A percentile compares a stretch with the other conserved stretches of the same genome.
phyloP scores from a whole-genome alignment of 2,329 filamentous ascomycete genomes.

The Venturia aucupariae region DNA sequence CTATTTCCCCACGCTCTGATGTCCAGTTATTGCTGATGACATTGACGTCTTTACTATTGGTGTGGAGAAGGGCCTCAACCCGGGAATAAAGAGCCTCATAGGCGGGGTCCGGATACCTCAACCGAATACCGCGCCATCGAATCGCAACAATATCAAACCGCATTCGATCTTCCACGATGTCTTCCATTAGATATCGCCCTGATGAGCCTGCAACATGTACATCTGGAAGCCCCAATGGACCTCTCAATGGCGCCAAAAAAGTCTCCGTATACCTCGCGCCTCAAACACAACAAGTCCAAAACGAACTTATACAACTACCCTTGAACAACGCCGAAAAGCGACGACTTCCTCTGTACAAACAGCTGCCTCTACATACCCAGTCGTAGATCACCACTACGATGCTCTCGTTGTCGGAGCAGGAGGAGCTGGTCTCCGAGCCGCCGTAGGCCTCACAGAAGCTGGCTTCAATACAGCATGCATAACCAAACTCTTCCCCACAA shows the following conservation, averaged over 20 bases:
- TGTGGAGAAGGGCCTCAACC: not conserved
- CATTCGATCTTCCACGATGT: not conserved
- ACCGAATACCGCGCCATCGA: not conserved
- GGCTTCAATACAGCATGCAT: constrained; percentile 58
- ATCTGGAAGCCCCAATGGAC: not conserved
- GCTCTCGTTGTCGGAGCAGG: constrained; percentile 44
- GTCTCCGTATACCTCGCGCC: not conserved
- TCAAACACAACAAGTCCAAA: not conserved
- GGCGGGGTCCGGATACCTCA: constrained; percentile 1
- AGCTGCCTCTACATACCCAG: not conserved
- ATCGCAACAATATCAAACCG: not conserved
- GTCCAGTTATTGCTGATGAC: not conserved
- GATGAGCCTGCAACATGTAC: not conserved
- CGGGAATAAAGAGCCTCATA: not conserved
- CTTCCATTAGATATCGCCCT: not conserved
- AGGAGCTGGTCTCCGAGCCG: constrained; percentile 53
- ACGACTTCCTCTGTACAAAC: constrained; percentile 13
- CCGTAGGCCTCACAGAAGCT: constrained; percentile 54
- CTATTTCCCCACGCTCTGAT: not conserved
- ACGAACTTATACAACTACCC: constrained; percentile 5
- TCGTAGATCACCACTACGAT: constrained; percentile 17
- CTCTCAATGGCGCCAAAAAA: not conserved
- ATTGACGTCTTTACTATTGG: not conserved
- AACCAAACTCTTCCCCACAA: constrained; percentile 54
- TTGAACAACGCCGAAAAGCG: constrained; percentile 13